Evolutionary conservation across 176 grass and related monocot species (phyloP).

Genomic region (Musa itinerans): DNA sequence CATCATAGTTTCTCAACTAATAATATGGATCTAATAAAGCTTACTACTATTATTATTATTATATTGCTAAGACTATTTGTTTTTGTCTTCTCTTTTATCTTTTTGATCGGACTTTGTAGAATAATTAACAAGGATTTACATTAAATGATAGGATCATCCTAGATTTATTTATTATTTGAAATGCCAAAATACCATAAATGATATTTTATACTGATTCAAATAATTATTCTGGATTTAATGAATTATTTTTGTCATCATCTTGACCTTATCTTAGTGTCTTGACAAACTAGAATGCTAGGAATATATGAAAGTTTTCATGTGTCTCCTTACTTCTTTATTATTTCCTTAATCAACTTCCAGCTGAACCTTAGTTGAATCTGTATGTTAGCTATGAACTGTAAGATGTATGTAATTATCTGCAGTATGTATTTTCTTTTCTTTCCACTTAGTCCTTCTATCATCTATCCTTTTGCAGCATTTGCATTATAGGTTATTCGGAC

Average conservation of each 20-base stretch:
- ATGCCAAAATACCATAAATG: neutral
- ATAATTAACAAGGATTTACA: neutral
- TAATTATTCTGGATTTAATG: neutral
- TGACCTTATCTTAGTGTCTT: neutral
- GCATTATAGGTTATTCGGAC: neutral
- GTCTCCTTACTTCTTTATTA: constrained; percentile 10
- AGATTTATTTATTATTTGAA: neutral
- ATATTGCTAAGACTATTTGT: neutral
- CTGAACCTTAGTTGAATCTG: constrained; percentile 15
- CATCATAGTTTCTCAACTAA: neutral
- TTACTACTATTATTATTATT: neutral
- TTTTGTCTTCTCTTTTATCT: neutral
- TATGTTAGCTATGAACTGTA: neutral
- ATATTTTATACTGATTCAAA: neutral
- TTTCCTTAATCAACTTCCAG: constrained; percentile 8
- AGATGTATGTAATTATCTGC: neutral
- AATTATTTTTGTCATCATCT: no score
- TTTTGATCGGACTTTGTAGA: neutral
- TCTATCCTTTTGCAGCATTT: constrained; percentile 7
- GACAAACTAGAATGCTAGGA: neutral
- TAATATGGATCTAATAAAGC: neutral
- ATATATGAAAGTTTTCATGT: constrained; percentile 6
- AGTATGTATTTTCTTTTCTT: neutral
- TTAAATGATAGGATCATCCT: neutral
- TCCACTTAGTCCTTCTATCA: neutral